Conservation (phyloP, 441 rosid genomes). For the Theobroma grandiflorum region DNA sequence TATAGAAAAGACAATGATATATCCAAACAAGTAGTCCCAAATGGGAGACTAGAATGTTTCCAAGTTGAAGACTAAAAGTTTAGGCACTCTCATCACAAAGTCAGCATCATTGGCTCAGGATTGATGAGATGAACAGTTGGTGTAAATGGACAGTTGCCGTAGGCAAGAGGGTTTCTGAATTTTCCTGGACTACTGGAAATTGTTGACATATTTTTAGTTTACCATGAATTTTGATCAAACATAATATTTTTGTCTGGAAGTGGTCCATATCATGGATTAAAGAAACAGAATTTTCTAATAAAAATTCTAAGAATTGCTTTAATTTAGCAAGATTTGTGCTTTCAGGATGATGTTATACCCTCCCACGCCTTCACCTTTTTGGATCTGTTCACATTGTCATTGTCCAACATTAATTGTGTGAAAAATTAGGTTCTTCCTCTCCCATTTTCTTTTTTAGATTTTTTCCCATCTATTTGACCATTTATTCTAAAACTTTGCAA, state of each 20-base stretch:
- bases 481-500: no score
- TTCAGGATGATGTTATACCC: neutral
- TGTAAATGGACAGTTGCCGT: neutral
- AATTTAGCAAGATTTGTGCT: neutral
- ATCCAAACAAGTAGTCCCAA: neutral
- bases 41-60: conserved; percentile 26
- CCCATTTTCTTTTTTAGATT: no score
- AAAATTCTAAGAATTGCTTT: neutral
- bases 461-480: no score
- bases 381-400: neutral
- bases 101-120: neutral
- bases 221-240: neutral
- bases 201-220: neutral
- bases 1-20: neutral
- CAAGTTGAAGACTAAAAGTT: neutral
- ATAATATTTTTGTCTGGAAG: neutral
- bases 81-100: neutral
- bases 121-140: neutral
- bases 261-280: neutral
- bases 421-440: neutral
- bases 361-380: neutral
- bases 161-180: neutral
- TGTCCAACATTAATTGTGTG: neutral
- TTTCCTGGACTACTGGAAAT: neutral
- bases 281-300: neutral